Evolutionary conservation across 768 basidiomycete species (phyloP), one percentile per base, ranked within the genome.

Genomic region (Psilocybe azurescens): DNA sequence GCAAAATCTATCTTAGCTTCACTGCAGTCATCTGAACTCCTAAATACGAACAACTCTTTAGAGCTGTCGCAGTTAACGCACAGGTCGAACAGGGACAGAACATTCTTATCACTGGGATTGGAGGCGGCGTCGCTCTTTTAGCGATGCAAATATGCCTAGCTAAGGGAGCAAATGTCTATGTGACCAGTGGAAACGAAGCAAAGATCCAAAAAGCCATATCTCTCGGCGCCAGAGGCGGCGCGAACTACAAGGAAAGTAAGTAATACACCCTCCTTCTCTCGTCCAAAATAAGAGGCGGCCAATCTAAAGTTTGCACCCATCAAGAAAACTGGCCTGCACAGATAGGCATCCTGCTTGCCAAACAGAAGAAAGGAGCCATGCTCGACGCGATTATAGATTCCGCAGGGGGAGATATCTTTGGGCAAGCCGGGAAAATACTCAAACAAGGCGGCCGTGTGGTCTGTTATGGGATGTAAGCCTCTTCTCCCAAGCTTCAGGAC

Each of bases 121-220:
- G 93, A 24, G 93, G 93, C 18, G 93, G 94, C 11, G 94, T 95
- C 41, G 94, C 94, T 0, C 79, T 95, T 30, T 67, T 86, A 44
- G 88, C 90, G 0, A 74, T 94, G 62, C 93, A 95, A 72, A 73
- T 94, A 8, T 90, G 87, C 70, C 67, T 93, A 3, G 92, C 90
- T 0, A 82, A 81, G 57, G 90, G 93, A 30, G 89, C 91, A 1
- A 83, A 83, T 36, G 91, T 94, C n/a, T 95, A 88, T 72, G 91
- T 94, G 24, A 91, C 94, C 3, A 92, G 90, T 63, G 84, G 90
- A 8, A 86, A 74, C 49, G 77, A 81, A 29, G 84, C 86, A 8
- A 95, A 95, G 78, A 86, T 95, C 51, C 73, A 77, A 52, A 86
- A 82, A 58, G 93, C 93, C 0, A 71, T 85, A 18, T 73, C 74